Evolutionary conservation across 179 eudicot genomes (phyloP).

Genomic region (Silene noctiflora): DNA sequence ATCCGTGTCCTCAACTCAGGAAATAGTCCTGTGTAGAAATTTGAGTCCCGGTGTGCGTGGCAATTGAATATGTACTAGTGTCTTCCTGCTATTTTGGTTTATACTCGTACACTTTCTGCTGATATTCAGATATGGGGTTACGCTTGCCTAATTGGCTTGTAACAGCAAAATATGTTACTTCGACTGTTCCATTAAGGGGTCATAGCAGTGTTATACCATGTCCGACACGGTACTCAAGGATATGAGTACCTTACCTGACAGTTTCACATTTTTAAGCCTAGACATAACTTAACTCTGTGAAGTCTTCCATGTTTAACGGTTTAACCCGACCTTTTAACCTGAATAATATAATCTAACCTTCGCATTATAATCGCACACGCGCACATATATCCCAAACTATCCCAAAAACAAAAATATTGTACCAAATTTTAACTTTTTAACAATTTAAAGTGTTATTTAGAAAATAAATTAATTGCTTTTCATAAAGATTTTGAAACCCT

Average conservation of each 20-base stretch:
- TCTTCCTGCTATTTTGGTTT: conserved; percentile 7
- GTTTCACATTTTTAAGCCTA: neutral
- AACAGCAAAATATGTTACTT: neutral
- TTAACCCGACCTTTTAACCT: too few relatives aligned
- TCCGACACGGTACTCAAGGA: neutral
- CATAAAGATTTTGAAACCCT: too few relatives aligned
- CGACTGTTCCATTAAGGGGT: neutral
- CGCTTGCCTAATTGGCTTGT: neutral
- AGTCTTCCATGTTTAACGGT: too few relatives aligned
- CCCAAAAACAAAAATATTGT: too few relatives aligned
- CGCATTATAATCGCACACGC: too few relatives aligned
- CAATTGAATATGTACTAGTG: neutral
- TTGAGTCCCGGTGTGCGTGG: neutral
- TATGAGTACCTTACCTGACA: too few relatives aligned
- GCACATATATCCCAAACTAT: too few relatives aligned
- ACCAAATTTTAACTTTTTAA: too few relatives aligned
- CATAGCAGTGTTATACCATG: neutral
- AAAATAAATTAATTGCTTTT: too few relatives aligned
- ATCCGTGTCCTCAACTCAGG: neutral
- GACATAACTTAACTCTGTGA: neutral
- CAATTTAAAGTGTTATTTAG: too few relatives aligned
- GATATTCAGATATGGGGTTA: neutral
- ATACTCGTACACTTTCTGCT: neutral
- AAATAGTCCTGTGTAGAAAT: neutral
- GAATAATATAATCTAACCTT: too few relatives aligned